Evolutionary conservation across 192 early-diverging fungal species (phyloP).

Genomic region (Coemansia guatemalensis): DNA sequence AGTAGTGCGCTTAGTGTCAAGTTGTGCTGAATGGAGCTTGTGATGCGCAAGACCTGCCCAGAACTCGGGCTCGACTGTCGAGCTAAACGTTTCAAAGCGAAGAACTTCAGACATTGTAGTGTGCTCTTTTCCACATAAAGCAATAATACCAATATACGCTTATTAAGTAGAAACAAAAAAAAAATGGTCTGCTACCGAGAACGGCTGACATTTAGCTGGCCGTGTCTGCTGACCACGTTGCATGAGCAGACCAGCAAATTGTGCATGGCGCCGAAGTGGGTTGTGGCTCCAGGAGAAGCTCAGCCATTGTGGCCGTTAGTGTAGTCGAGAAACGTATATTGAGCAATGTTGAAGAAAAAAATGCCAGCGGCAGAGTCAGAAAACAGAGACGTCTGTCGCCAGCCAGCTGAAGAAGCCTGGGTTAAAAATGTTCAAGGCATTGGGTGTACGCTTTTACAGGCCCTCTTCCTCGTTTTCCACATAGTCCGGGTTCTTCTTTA

Average conservation of each 20-base stretch:
- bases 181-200: not conserved
- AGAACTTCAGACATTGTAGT: slow-evolving; percentile 55
- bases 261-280: no score
- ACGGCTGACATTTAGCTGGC: not conserved
- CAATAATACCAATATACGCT: not conserved
- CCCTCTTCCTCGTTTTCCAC: slow-evolving; percentile 61
- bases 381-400: not conserved
- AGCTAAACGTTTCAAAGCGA: slow-evolving; percentile 82
- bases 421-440: not conserved
- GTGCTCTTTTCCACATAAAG: not conserved
- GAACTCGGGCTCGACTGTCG: slow-evolving; percentile 85
- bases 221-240: no score
- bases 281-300: not conserved
- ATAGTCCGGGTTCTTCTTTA: slow-evolving; percentile 92
- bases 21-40: slow-evolving; percentile 82
- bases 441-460: not conserved
- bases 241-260: no score
- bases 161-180: not conserved
- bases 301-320: not conserved
- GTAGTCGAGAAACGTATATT: not conserved
- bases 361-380: not conserved
- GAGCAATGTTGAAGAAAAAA: not conserved
- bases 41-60: slow-evolving; percentile 81
- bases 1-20: slow-evolving; percentile 63
- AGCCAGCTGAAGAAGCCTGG: not conserved